Base-by-base conservation (phyloP, 1,284 basidiomycete species). In the Apiotrichum montevideense region DNA sequence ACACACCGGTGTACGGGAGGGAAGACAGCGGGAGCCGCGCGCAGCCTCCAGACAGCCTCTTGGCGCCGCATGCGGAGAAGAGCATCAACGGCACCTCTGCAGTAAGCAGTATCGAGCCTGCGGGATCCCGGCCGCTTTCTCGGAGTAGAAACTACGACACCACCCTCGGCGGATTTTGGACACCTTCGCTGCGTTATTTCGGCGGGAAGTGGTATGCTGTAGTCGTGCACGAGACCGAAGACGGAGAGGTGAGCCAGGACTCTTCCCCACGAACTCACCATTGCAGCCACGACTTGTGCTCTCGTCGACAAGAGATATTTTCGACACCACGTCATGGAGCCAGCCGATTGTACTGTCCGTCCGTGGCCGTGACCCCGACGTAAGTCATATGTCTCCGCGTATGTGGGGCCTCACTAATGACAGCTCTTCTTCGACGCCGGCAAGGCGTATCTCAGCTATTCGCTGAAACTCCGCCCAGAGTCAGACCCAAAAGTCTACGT, bases 391-490 rank as follows among this genome's bases (percentile, higher is more conserved):
- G 29, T 5, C 8, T 3, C 8, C 3, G 3, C 9, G 21, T 33
- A 32, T 35, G 21, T 21, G 21, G 21, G 21, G 21, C 21, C 21
- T 21, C 21, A 21, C 35, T 33, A 13, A 21, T 32, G 4, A 2
- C 47, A 67, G 66, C 62, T 67, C 40, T 58, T 67, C 44, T 68
- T 68, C 49, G 65, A 66, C 55, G 62, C 64, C 43, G 60, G 63
- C 51, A 56, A 56, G 32, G 61, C 62, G 33, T 68, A 65, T 57
- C 61, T 48, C 9, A 21, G 11, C 9, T 48, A 37, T 15, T 33
- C 46, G 32, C 3, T 4, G 7, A 8, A 15, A 14, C 13, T 9
- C 34, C 3, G 11, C 13, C 37, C 37, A 8, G 37, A 39, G 37
- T 42, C 41, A n/a, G 41, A 42, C 10, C 11, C 41, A 42, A 42